Conservation (phyloP, 2,329 filamentous ascomycete species). For the Chaetomiaceae sp. region DNA sequence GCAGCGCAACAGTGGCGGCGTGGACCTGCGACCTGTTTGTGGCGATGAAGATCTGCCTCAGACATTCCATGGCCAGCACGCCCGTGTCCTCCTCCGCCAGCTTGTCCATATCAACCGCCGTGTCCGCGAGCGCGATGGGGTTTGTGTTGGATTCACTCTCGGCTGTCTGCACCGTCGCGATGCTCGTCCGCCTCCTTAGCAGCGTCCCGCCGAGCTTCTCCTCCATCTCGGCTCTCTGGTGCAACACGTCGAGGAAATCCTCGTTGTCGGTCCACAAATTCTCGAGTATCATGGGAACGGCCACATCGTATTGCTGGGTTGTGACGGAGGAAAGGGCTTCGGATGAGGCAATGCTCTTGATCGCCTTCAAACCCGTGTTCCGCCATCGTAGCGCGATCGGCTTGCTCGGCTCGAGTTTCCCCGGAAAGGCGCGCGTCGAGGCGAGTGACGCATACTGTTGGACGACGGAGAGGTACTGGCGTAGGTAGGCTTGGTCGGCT, state of each 20-base stretch:
- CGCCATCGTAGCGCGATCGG: constrained; percentile 76
- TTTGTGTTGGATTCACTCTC: constrained; percentile 66
- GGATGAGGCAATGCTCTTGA: constrained; percentile 75
- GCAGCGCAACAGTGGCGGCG: constrained; percentile 65
- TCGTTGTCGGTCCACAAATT: constrained; percentile 77
- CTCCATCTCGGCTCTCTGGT: constrained; percentile 61
- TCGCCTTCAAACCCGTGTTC: constrained; percentile 68
- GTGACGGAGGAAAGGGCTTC: constrained; percentile 73
- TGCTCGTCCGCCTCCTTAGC: constrained; percentile 67
- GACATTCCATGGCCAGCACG: constrained; percentile 75
- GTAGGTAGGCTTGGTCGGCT: constrained; percentile 78
- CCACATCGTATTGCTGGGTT: constrained; percentile 69
- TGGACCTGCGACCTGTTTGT: constrained; percentile 81
- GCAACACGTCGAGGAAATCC: constrained; percentile 63
- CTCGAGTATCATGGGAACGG: constrained; percentile 80
- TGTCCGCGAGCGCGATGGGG: constrained; percentile 69
- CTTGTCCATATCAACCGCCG: constrained; percentile 81
- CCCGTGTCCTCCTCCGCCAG: constrained; percentile 86
- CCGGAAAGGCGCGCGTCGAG: constrained; percentile 53
- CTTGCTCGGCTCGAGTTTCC: constrained; percentile 57
- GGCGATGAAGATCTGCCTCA: constrained; percentile 79
- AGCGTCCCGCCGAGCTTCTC: constrained; percentile 63
- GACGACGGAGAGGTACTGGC: constrained; percentile 78
- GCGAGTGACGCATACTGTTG: constrained; percentile 75
- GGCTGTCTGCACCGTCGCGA: constrained; percentile 69